Base-by-base conservation (phyloP, 108 stramenopile genomes). In the Conticribra weissflogii region DNA sequence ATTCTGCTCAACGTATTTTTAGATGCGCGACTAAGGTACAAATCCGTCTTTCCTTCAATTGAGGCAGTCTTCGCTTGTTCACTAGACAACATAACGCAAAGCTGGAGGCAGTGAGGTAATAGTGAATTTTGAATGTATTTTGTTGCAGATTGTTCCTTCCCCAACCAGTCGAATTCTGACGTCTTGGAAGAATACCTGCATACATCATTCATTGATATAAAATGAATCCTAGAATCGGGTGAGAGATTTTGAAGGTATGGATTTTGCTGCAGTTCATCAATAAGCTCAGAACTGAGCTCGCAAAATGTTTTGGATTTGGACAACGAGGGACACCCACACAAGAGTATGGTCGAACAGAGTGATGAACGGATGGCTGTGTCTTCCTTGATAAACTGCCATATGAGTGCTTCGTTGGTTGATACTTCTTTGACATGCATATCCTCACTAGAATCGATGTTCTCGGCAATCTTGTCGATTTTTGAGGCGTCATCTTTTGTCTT, bases 91-190 rank as follows among this genome's bases (percentile, higher is more conserved):
- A 54, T 47, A 18, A 93, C 34, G 69, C 88, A 90, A 18, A 91
- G 74, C 29, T 77, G 72, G 19, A 93, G 74, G 41, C 92, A 93
- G 72, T 91, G 89, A n/a, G 92, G 92, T 41, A 93, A 60, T 18
- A 93, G 71, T 19, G 74, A 68, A 0, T 62, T 56, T 34, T 74
- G 73, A 36, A 88, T 68, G 63, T 93, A 93, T 15, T 83, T n/a
- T 18, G 70, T 36, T 23, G 76, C 17, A 27, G 74, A 70, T 44
- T 70, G 74, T 41, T 57, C 52, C 18, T 80, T 63, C 12, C 76
- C 56, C 29, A 59, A 41, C 70, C 65, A 79, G 21, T 53, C 65
- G 16, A 72, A 19, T 23, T 57, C 65, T 3, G 59, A 49, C 12
- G 12, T 46, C 48, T 72, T 54, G 8, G 65, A 66, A 25, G 52